Evolutionary conservation across 2,329 filamentous ascomycete species (phyloP), one percentile per base, ranked within the genome.

Genomic region (Penicillium sp.): DNA sequence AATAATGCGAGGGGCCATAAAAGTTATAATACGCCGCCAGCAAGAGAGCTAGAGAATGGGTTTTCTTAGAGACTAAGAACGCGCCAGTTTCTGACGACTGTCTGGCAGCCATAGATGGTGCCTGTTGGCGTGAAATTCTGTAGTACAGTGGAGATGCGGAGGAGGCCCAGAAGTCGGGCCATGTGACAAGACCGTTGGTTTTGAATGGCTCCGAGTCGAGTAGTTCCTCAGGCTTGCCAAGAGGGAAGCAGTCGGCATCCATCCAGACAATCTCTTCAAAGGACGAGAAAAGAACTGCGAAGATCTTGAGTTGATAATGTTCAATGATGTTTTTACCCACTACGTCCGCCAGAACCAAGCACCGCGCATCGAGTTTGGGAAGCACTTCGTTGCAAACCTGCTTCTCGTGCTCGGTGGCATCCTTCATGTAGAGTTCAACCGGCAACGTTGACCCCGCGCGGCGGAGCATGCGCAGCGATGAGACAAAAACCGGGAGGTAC

Each of bases 201-300:
- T 63, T 74, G 68, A 81, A 86, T 0, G 82, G 81, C 38, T 82
- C 78, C 2, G 75, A 72, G n/a, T 77, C 70, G 62, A 86, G 82
- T 15, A 86, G 69, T 4, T 69, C 59, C 25, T 73, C 72, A 0
- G 80, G 79, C 51, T 80, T 73, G 45, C 76, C 72, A 25, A 79
- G 68, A 13, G 83, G 82, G 64, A 85, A 84, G 59, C 77, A 78
- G 64, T 86, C 83, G 55, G 81, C 81, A 64, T 86, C 84, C 65
- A 86, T 79, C 70, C 84, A 85, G 19, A 86, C 74, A 12, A 84
- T 77, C 53, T 85, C 78, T 65, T 85, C 81, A 62, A 85, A 86
- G 4, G 82, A 81, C 1, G 84, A 85, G 60, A 85, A 81, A 3
- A 86, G 73, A 19, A 86, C 78, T 4, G 83, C 76, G 61, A 85